Conservation (phyloP, 345 rosid species). For the Bretschneidera sinensis region DNA sequence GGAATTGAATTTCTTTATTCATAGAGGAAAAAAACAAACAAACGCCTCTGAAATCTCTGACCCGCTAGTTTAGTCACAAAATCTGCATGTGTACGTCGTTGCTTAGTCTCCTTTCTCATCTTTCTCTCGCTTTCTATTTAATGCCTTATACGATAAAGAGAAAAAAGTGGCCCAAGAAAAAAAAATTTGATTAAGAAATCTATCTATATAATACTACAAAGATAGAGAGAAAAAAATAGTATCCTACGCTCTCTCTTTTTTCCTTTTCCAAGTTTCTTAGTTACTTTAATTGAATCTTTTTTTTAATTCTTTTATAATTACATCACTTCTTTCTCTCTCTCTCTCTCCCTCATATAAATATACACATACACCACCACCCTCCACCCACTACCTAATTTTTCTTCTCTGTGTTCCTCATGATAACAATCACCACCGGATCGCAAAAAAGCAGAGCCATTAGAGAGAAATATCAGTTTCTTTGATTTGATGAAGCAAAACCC, state of each 20-base stretch:
- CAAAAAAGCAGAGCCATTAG: not conserved
- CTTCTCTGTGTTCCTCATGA: not conserved
- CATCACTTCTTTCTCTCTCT: slow-evolving; percentile 1
- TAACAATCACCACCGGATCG: not conserved
- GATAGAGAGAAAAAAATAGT: slow-evolving; percentile 5
- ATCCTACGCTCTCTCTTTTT: slow-evolving; percentile 24
- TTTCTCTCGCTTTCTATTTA: slow-evolving; percentile 12
- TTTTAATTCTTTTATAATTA: slow-evolving; percentile 15
- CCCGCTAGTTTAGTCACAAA: slow-evolving; percentile 83
- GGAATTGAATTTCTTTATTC: slow-evolving; percentile 28
- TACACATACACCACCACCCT: not conserved
- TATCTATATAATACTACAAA: slow-evolving; percentile 16
- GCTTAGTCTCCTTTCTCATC: slow-evolving; percentile 36
- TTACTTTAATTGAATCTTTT: slow-evolving; percentile 26
- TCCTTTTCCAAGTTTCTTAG: slow-evolving; percentile 28
- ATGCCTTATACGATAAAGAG: not conserved
- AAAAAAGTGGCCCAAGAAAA: too few relatives aligned
- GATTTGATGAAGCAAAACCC: slow-evolving; percentile 1
- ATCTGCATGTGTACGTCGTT: slow-evolving; percentile 87
- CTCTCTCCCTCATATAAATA: slow-evolving; percentile 15
- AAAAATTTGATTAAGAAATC: slow-evolving; percentile 1
- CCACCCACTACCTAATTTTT: slow-evolving; percentile 5
- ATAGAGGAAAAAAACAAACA: slow-evolving; percentile 17
- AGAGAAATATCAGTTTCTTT: not conserved
- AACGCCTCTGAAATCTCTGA: slow-evolving; percentile 68